Percentiles rank a stretch among this genome's conserved stretches.
phyloP scores from a whole-genome alignment of 1,284 basidiomycete species.

The Puccinia polysora region DNA sequence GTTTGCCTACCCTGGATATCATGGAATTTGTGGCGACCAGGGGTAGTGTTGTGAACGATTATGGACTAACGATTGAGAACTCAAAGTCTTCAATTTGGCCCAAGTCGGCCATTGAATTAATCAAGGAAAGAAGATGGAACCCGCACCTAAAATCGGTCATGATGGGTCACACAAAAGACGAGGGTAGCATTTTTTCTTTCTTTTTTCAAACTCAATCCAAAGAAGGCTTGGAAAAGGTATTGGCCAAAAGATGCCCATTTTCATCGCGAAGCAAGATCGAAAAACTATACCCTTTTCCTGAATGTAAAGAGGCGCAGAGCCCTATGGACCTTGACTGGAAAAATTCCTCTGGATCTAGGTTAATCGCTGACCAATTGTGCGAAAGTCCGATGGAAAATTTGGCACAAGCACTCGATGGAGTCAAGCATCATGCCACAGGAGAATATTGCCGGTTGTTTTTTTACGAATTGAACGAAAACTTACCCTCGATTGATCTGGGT shows the following conservation, averaged over 20 bases:
- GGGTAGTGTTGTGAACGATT: background rate
- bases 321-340: constrained; percentile 13
- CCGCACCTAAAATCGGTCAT: constrained; percentile 25
- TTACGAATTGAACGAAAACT: constrained; percentile 22
- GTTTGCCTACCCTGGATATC: background rate
- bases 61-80: background rate
- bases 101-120: background rate
- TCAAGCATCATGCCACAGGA: constrained; percentile 16
- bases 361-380: constrained; percentile 16
- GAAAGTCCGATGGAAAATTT: constrained; percentile 29
- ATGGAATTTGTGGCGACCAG: background rate
- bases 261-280: constrained; percentile 16
- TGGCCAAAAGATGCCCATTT: constrained; percentile 14
- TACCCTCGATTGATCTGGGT: constrained; percentile 19
- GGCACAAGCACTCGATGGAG: constrained; percentile 11
- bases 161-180: constrained; percentile 17
- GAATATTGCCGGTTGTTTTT: constrained; percentile 23
- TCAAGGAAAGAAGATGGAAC: constrained; percentile 11
- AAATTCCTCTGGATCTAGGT: background rate
- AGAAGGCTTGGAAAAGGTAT: constrained; percentile 21
- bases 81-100: constrained; percentile 4
- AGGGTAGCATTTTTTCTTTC: constrained; percentile 38
- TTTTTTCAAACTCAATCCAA: constrained; percentile 20
- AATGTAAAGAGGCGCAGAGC: background rate
- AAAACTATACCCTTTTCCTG: constrained; percentile 12